phyloP scores from a whole-genome alignment of 768 basidiomycete species.

The Chalciporus sphaerocephalus region DNA sequence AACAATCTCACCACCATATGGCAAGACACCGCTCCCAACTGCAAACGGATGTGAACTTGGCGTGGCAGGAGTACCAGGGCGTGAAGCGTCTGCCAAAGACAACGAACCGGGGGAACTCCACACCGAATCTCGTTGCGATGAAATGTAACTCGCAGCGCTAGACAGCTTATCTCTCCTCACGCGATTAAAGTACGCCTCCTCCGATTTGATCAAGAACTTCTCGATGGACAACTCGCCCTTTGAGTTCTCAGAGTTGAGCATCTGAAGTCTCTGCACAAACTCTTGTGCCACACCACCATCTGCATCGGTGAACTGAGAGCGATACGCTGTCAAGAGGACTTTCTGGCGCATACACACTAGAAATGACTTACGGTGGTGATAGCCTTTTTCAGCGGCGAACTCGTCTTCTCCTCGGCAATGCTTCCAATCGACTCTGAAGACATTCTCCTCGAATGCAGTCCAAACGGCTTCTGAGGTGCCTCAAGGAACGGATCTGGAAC shows the following conservation, averaged over 20 bases:
- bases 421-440: slow-evolving; percentile 91
- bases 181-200: slow-evolving; percentile 89
- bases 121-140: slow-evolving; percentile 74
- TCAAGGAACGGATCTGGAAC: slow-evolving; percentile 88
- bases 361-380: slow-evolving; percentile 65
- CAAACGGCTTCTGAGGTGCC: slow-evolving; percentile 72
- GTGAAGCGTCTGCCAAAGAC: slow-evolving; percentile 51
- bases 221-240: slow-evolving; percentile 91
- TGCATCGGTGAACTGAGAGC: slow-evolving; percentile 77
- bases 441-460: slow-evolving; percentile 69
- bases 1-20: slow-evolving; percentile 55
- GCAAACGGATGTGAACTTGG: slow-evolving; percentile 52
- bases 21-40: slow-evolving; percentile 41
- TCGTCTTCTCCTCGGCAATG: slow-evolving; percentile 86
- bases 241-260: slow-evolving; percentile 79
- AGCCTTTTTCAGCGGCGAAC: slow-evolving; percentile 91
- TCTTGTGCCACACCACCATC: slow-evolving; percentile 89
- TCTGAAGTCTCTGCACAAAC: slow-evolving; percentile 81
- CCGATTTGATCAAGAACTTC: slow-evolving; percentile 84
- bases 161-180: slow-evolving; percentile 85
- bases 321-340: background rate
- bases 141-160: slow-evolving; percentile 73
- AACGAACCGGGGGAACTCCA: slow-evolving; percentile 66
- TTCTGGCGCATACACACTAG: background rate
- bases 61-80: slow-evolving; percentile 53